Percentiles rank a stretch among this genome's conserved stretches.
These are phyloP conservation scores for Ambrosiella xylebori DNA, from an alignment of 2,329 filamentous ascomycete genomes.

Conservation along the genomic window DNA sequence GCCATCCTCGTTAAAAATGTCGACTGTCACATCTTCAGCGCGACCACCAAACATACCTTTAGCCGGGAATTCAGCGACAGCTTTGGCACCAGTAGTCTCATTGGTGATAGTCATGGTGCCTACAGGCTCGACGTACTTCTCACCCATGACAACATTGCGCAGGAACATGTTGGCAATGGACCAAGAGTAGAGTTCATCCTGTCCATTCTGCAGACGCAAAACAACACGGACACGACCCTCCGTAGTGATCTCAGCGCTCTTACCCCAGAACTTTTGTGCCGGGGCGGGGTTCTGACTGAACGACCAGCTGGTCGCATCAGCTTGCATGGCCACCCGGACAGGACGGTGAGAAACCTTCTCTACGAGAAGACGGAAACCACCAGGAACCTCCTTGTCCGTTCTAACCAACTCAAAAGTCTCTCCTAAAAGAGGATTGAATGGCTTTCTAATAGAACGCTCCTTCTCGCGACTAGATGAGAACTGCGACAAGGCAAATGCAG, in stretches of 20 bases:
- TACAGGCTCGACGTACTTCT: conserved; percentile 94
- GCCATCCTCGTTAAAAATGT: conserved; percentile 52
- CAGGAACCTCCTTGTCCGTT: conserved; percentile 53
- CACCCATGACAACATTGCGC: conserved; percentile 89
- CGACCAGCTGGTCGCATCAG: conserved; percentile 71
- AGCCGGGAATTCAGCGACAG: conserved; percentile 76
- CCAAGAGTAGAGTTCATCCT: conserved; percentile 78
- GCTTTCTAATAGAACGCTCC: conserved; percentile 84
- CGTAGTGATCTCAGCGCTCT: conserved; percentile 83
- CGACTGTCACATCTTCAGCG: conserved; percentile 71
- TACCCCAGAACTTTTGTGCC: conserved; percentile 96
- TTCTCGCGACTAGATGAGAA: conserved; percentile 70
- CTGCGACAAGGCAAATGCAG: conserved; percentile 78
- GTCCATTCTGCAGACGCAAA: conserved; percentile 46
- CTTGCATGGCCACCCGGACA: conserved; percentile 82
- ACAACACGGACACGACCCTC: conserved; percentile 71
- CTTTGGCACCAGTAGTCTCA: conserved; percentile 68
- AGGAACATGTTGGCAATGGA: conserved; percentile 75
- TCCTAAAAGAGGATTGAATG: conserved; percentile 90
- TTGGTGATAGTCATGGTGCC: conserved; percentile 75
- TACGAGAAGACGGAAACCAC: conserved; percentile 75
- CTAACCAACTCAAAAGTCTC: conserved; percentile 90
- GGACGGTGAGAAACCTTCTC: conserved; percentile 92
- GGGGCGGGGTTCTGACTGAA: conserved; percentile 76
- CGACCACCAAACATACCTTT: conserved; percentile 96